Percentiles rank a stretch among this genome's conserved stretches.
phyloP scores from a whole-genome alignment of 2,329 filamentous ascomycete genomes.

The Colletotrichum sp. region DNA sequence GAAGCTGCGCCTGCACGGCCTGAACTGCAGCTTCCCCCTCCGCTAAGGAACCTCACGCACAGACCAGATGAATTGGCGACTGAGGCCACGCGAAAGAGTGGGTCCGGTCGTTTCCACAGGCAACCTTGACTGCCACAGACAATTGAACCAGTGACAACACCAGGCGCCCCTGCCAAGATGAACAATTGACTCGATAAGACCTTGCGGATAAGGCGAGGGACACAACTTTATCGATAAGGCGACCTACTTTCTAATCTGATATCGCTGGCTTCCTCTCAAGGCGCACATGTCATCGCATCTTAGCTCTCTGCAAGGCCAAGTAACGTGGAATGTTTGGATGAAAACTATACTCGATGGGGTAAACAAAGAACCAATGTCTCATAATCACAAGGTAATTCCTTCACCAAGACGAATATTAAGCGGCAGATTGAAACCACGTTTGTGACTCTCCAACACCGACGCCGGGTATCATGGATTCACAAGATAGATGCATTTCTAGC shows the following conservation, averaged over 20 bases:
- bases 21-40: neutral
- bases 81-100: neutral
- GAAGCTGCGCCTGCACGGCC: neutral
- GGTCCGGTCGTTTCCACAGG: neutral
- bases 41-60: neutral
- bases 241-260: neutral
- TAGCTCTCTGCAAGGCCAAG: neutral
- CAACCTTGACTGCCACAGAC: neutral
- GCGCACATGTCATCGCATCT: neutral
- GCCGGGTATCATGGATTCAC: conserved; percentile 14
- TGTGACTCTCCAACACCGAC: neutral
- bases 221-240: neutral
- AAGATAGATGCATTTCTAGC: neutral
- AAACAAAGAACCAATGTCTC: neutral
- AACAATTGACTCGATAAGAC: neutral
- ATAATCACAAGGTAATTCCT: neutral
- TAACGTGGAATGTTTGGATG: neutral
- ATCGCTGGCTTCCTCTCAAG: neutral
- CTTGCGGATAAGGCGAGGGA: neutral
- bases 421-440: neutral
- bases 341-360: neutral
- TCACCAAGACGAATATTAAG: neutral
- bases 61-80: neutral
- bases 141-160: neutral
- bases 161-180: neutral